Conservation (phyloP, 1,139 yeast species). For the Blastobotrys serpentis region DNA sequence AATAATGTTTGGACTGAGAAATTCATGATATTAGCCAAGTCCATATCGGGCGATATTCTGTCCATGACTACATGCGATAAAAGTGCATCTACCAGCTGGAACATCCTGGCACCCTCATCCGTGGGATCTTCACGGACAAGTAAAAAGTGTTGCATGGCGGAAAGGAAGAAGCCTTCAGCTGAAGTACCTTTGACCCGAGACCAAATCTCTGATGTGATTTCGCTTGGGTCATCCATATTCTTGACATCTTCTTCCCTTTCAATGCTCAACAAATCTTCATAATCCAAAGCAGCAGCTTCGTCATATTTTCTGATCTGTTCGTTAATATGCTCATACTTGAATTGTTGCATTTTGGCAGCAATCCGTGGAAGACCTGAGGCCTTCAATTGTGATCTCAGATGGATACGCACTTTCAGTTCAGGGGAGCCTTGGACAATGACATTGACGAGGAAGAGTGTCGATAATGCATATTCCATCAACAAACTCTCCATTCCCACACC, state of each 20-base stretch:
- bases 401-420: constrained; percentile 67
- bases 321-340: constrained; percentile 62
- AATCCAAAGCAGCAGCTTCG: constrained; percentile 68
- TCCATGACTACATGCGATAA: constrained; percentile 74
- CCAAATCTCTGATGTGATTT: constrained; percentile 69
- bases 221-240: constrained; percentile 60
- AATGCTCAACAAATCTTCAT: constrained; percentile 58
- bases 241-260: constrained; percentile 55
- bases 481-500: constrained; percentile 67
- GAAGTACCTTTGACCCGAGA: constrained; percentile 67
- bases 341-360: constrained; percentile 56
- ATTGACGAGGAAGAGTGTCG: constrained; percentile 75
- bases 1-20: constrained; percentile 78
- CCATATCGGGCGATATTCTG: constrained; percentile 49
- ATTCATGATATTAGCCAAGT: constrained; percentile 74
- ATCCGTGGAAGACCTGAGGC: constrained; percentile 74
- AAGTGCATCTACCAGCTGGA: constrained; percentile 78
- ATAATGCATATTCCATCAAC: constrained; percentile 73
- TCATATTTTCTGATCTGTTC: constrained; percentile 67
- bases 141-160: constrained; percentile 82
- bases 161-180: constrained; percentile 63
- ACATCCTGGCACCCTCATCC: constrained; percentile 68
- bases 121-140: constrained; percentile 46
- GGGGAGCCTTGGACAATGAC: constrained; percentile 63
- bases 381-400: constrained; percentile 70